These are phyloP conservation scores for Termitomyces sp. DNA, from an alignment of 1,284 basidiomycete genomes.

Conservation along the genomic window DNA sequence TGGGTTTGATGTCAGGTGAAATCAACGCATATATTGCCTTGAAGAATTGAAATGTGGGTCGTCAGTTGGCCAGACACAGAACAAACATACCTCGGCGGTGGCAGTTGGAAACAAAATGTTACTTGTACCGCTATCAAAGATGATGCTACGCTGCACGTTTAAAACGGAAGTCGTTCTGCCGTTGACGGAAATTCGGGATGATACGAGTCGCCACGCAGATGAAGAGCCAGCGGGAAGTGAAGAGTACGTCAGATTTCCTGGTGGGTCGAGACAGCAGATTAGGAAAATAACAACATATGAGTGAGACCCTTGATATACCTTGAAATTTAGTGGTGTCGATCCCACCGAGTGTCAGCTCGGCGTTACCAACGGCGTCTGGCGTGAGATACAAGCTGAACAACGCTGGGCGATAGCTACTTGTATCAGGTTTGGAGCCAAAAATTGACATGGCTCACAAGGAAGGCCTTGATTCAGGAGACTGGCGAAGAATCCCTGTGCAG, in stretches of 20 bases:
- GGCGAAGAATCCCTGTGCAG: conserved; percentile 44
- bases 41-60: background rate
- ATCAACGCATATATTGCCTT: conserved; percentile 53
- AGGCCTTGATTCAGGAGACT: conserved; percentile 42
- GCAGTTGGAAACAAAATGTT: conserved; percentile 45
- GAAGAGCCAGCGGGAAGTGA: conserved; percentile 30
- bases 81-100: conserved; percentile 36
- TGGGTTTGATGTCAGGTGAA: conserved; percentile 48
- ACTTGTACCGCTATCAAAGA: conserved; percentile 55
- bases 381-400: conserved; percentile 51
- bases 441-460: conserved; percentile 31
- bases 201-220: conserved; percentile 42
- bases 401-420: conserved; percentile 25
- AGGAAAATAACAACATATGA: background rate
- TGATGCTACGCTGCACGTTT: conserved; percentile 35
- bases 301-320: conserved; percentile 26
- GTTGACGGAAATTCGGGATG: conserved; percentile 45
- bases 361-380: conserved; percentile 41
- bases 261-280: background rate
- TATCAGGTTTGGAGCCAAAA: background rate
- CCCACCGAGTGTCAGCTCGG: conserved; percentile 51
- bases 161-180: conserved; percentile 43
- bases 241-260: conserved; percentile 41
- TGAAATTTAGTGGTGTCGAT: conserved; percentile 47
- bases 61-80: background rate